Base-by-base conservation (phyloP, 1,284 basidiomycete genomes). In the Ceratobasidium sp. region DNA sequence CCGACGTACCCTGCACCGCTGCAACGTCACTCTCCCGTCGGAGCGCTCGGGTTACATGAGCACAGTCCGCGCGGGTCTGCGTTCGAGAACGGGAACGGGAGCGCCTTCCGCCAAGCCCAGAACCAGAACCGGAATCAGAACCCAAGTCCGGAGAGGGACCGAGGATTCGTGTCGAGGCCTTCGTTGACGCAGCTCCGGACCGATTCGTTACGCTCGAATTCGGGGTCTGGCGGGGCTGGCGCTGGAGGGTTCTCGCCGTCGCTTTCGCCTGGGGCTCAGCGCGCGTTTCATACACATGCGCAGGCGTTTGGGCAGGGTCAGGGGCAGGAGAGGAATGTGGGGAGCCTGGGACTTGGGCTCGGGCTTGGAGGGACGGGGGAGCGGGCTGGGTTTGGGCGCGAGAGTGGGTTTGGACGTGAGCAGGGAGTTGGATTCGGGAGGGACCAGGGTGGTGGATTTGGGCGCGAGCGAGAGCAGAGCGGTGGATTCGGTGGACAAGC, bases 1-100 rank as follows among this genome's bases (percentile, higher is more conserved):
- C 50, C 75, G 33, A 71, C 51, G 45, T 57, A 65, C 36, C 77
- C 31, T 48, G 69, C 51, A 19, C 64, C 31, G 45, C 45, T 75
- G 24, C 76, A 60, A 24, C 75, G 27, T 1, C 69, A 41, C 45
- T 76, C 57, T 41, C 54, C 57, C 6, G 66, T 69, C n/a, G 66
- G 66, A 29, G 65, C 53, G 14, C 56, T 56, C 19, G 74, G 65
- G 1, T 45, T 56, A 51, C 47, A 75, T 47, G 56, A 67, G 74
- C 53, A 60, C 22, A 51, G 57, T 53, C 50, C 65, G 6, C 45
- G 62, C 9, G 33, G 33, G 3, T 62, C 48, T 24, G 31, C 56
- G 47, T 41, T 69, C 56, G 56, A 66, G 31, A 31, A 59, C 36
- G 47, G 62, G 54, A 50, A 69, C 65, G 56, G 56, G 36, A 67